A percentile compares a stretch with the other conserved stretches of the same genome.
These are phyloP conservation scores for Cotoneaster glaucophyllus DNA, from an alignment of 306 rosid genomes.

Conservation along the genomic window DNA sequence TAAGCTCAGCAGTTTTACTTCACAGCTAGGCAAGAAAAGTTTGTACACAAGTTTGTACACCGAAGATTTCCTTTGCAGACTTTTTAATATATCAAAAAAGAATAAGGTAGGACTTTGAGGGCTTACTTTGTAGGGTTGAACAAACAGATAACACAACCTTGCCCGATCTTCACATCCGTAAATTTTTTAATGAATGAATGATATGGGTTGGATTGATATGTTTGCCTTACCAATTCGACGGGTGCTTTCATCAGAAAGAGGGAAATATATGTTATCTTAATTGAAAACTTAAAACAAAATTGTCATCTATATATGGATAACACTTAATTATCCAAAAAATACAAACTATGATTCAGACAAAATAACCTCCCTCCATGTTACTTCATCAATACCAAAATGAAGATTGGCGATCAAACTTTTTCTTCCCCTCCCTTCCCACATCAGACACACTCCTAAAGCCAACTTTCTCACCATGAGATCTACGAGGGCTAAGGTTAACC, in stretches of 20 bases:
- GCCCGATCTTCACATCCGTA: too few relatives aligned
- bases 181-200: too few relatives aligned
- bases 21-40: too few relatives aligned
- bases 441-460: constrained; percentile 42
- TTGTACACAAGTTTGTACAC: too few relatives aligned
- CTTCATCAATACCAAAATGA: constrained; percentile 41
- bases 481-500: neutral
- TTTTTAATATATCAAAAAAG: too few relatives aligned
- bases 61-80: too few relatives aligned
- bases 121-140: too few relatives aligned
- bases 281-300: neutral
- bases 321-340: neutral
- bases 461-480: neutral
- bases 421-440: constrained; percentile 26
- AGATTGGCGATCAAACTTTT: constrained; percentile 34
- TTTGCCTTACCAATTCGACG: too few relatives aligned
- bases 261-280: neutral
- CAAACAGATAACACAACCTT: too few relatives aligned
- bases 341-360: neutral
- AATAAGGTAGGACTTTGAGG: too few relatives aligned
- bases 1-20: too few relatives aligned
- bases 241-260: neutral
- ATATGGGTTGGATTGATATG: too few relatives aligned
- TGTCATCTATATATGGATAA: neutral
- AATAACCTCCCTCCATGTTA: neutral